These are phyloP conservation scores for Maudiozyma bulderi DNA, from an alignment of 805 yeast species.

Conservation along the genomic window DNA sequence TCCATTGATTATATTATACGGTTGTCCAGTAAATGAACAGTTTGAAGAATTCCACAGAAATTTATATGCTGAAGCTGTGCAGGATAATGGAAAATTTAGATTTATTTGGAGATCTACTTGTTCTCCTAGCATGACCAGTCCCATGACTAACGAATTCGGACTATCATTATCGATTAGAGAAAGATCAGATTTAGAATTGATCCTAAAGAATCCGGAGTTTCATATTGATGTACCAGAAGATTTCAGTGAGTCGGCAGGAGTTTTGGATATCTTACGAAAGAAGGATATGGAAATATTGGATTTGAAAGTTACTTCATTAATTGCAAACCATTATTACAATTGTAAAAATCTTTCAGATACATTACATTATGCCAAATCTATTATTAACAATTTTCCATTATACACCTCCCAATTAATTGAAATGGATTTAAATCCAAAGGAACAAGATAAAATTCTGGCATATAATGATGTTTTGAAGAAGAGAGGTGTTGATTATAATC, in stretches of 20 bases:
- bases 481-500: constrained; percentile 24
- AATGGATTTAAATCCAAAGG: constrained; percentile 2
- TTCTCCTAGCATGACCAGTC: constrained; percentile 7
- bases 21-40: constrained; percentile 42
- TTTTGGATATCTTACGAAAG: constrained; percentile 9
- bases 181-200: constrained; percentile 28
- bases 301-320: constrained; percentile 58
- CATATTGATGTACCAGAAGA: constrained; percentile 8
- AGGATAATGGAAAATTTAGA: constrained; percentile 48
- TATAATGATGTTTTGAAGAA: constrained; percentile 10
- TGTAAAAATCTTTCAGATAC: constrained; percentile 29
- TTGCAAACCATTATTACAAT: constrained; percentile 31
- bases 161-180: constrained; percentile 17
- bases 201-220: constrained; percentile 28
- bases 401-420: constrained; percentile 13
- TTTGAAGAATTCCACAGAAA: constrained; percentile 51
- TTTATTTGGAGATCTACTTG: constrained; percentile 68
- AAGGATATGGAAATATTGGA: constrained; percentile 34
- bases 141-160: constrained; percentile 18
- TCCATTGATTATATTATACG: constrained; percentile 60
- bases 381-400: constrained; percentile 35
- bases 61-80: constrained; percentile 45
- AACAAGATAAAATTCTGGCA: constrained; percentile 5
- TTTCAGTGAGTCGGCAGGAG: constrained; percentile 39
- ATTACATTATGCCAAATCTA: constrained; percentile 26